Percentiles rank a stretch among this genome's conserved stretches.
These are phyloP conservation scores for Stipa capillata DNA, from an alignment of 176 grass and related monocot species.

Conservation along the genomic window DNA sequence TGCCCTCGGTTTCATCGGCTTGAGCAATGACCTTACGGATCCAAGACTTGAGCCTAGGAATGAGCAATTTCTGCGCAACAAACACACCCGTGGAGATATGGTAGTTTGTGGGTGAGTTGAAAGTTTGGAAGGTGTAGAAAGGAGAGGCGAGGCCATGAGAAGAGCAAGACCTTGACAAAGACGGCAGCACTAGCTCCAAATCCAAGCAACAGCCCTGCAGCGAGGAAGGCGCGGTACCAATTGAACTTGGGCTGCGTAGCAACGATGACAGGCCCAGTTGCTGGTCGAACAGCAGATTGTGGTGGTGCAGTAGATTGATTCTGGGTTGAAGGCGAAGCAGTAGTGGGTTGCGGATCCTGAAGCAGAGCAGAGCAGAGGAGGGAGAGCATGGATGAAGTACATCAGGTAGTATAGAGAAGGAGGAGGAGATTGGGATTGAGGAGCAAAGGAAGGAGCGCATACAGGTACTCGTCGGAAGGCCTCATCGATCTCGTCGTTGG, in stretches of 20 bases:
- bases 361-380: neutral
- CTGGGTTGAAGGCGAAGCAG: constrained; percentile 11
- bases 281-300: constrained; percentile 16
- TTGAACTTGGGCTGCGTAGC: constrained; percentile 30
- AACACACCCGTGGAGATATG: neutral
- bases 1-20: constrained; percentile 32
- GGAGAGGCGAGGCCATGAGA: neutral
- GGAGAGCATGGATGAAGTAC: neutral
- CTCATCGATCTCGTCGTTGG: constrained; percentile 78
- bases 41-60: constrained; percentile 83
- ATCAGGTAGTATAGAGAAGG: neutral
- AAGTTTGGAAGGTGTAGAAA: neutral
- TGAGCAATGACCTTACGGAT: constrained; percentile 61
- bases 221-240: constrained; percentile 65
- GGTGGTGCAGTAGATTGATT: neutral
- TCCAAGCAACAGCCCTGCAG: constrained; percentile 60
- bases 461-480: constrained; percentile 79
- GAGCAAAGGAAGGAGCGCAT: neutral
- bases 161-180: constrained; percentile 48
- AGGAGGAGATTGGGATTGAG: neutral
- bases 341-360: constrained; percentile 57
- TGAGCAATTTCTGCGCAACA: constrained; percentile 63
- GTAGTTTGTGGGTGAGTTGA: neutral
- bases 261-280: constrained; percentile 7
- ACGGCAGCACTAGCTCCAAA: constrained; percentile 61